Evolutionary conservation across 164 flowering plant genomes (phyloP).

Genomic region (Kingdonia uniflora): DNA sequence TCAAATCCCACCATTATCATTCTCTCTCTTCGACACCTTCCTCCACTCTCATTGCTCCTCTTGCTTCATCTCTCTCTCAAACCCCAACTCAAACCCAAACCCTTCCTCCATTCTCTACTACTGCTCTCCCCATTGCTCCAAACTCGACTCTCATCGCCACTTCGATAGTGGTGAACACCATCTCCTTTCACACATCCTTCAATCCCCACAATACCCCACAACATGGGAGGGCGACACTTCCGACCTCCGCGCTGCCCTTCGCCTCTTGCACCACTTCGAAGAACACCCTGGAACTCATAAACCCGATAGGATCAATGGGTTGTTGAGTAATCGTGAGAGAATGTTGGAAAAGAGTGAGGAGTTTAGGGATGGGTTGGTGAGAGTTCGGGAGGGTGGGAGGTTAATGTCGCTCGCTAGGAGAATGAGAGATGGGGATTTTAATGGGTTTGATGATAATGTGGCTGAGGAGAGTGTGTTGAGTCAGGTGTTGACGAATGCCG

Average conservation of each 20-base stretch:
- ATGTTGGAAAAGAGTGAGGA: conserved; percentile 10
- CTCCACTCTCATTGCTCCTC: conserved; percentile 58
- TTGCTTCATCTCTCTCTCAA: conserved; percentile 40
- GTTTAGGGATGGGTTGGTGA: conserved; percentile 9
- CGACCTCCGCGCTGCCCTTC: conserved; percentile 54
- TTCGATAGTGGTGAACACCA: conserved; percentile 26
- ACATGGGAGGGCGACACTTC: conserved; percentile 19
- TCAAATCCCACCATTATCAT: conserved; percentile 37
- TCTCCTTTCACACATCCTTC: conserved; percentile 23
- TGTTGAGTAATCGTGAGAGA: conserved; percentile 33
- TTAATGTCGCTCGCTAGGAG: conserved; percentile 30
- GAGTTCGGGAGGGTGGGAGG: conserved; percentile 33
- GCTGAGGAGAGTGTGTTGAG: conserved; percentile 41
- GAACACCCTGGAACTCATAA: background rate
- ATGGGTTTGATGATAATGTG: background rate
- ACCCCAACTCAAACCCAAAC: conserved; percentile 8
- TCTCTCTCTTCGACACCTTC: conserved; percentile 35
- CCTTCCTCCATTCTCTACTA: conserved; percentile 6
- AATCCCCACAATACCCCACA: conserved; percentile 11
- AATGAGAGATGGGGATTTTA: conserved; percentile 10
- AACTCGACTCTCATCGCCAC: conserved; percentile 15
- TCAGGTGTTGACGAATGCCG: conserved; percentile 55
- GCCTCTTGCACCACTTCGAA: conserved; percentile 31
- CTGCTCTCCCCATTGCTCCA: conserved; percentile 13
- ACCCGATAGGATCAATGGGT: conserved; percentile 28